These are phyloP conservation scores for Hirschfeldia incana DNA, from an alignment of 345 rosid genomes.

Conservation along the genomic window DNA sequence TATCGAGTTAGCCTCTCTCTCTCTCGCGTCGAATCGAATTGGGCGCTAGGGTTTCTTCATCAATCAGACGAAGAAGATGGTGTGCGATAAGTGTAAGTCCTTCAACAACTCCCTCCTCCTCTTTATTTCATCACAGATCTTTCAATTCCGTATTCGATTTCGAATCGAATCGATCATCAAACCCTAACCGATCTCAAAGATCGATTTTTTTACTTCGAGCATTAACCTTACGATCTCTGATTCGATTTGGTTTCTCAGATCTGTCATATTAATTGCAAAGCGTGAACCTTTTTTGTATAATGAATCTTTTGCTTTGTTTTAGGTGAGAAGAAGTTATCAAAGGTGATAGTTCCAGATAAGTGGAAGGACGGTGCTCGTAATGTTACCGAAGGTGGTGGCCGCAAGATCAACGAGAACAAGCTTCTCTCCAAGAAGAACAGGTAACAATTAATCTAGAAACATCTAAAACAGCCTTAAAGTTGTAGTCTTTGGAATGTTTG, in stretches of 20 bases:
- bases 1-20: neutral
- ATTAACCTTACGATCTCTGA: neutral
- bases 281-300: neutral
- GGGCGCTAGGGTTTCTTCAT: conserved; percentile 33
- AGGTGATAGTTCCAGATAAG: conserved; percentile 97
- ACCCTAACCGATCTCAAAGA: neutral
- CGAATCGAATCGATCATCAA: neutral
- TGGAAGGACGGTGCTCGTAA: conserved; percentile 99
- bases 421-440: conserved; percentile 90
- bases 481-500: neutral
- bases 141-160: neutral
- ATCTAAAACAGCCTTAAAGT: neutral
- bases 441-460: conserved; percentile 29
- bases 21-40: conserved; percentile 9
- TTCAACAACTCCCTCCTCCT: neutral
- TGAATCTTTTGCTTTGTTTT: neutral
- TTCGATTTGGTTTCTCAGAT: conserved; percentile 3
- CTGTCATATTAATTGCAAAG: neutral
- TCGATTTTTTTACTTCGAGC: neutral
- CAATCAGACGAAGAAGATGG: conserved; percentile 45
- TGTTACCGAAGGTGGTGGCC: conserved; percentile 91
- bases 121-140: neutral
- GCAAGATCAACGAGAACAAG: conserved; percentile 95
- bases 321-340: conserved; percentile 94
- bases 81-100: conserved; percentile 86